Conservation (phyloP, 441 rosid species). For the Hypseocharis bilobata region DNA sequence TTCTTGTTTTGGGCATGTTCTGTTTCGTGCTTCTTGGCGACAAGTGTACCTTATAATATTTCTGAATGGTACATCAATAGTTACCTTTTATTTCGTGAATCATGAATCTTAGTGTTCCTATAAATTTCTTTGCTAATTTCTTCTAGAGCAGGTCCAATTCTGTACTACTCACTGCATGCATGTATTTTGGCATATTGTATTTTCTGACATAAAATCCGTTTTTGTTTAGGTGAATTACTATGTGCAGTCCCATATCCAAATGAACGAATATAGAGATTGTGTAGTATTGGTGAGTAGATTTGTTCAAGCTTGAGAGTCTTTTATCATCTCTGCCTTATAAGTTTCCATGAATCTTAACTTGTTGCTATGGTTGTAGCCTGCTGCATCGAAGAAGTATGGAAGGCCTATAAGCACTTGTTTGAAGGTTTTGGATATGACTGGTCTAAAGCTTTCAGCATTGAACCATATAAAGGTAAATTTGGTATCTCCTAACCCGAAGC, state of each 20-base stretch:
- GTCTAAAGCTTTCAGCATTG: slow-evolving; percentile 55
- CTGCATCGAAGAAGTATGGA: slow-evolving; percentile 43
- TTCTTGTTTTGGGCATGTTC: background rate
- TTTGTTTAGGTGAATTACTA: slow-evolving; percentile 47
- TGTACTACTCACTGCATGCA: background rate
- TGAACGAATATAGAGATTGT: slow-evolving; percentile 69
- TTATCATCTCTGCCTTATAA: background rate
- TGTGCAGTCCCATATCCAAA: slow-evolving; percentile 67
- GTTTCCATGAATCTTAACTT: slow-evolving; percentile 9
- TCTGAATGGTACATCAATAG: background rate
- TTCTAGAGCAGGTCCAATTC: background rate
- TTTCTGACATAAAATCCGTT: background rate
- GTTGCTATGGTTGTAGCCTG: slow-evolving; percentile 35
- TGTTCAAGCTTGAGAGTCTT: slow-evolving; percentile 5
- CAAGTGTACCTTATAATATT: background rate
- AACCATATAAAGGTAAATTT: slow-evolving; percentile 48
- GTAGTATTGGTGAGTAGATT: slow-evolving; percentile 41
- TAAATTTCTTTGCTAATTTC: background rate
- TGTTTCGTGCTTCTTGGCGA: background rate
- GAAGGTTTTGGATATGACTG: slow-evolving; percentile 70
- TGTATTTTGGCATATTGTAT: background rate
- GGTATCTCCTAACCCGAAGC: background rate
- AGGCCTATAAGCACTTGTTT: slow-evolving; percentile 45
- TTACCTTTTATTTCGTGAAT: background rate
- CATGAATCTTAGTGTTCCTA: background rate